Evolutionary conservation across 805 yeast species (phyloP).

Genomic region (Myxozyma lipomycoides): DNA sequence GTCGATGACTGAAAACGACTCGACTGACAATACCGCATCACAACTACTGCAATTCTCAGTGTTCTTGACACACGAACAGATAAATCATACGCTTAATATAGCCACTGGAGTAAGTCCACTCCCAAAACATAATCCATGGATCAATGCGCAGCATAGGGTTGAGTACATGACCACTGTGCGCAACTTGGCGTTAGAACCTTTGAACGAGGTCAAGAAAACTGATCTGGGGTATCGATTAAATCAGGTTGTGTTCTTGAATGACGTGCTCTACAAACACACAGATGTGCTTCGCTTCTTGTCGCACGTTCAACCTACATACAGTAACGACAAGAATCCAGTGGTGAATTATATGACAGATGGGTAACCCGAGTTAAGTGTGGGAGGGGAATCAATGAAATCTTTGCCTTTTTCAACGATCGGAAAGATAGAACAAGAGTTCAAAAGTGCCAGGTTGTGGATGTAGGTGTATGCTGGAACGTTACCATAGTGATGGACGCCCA

Average conservation of each 20-base stretch:
- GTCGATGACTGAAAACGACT: slow-evolving; percentile 23
- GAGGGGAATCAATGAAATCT: slow-evolving; percentile 12
- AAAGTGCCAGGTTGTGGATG: slow-evolving; percentile 11
- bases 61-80: slow-evolving; percentile 9
- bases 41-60: slow-evolving; percentile 12
- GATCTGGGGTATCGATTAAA: slow-evolving; percentile 8
- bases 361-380: slow-evolving; percentile 20
- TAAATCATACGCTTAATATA: slow-evolving; percentile 12
- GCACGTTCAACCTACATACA: slow-evolving; percentile 1
- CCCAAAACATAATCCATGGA: slow-evolving; percentile 21
- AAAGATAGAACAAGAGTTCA: slow-evolving; percentile 5
- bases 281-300: slow-evolving; percentile 16
- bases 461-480: slow-evolving; percentile 26
- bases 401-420: slow-evolving; percentile 7
- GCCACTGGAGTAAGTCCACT: slow-evolving; percentile 16
- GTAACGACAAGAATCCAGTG: slow-evolving; percentile 5
- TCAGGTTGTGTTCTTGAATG: slow-evolving; percentile 16
- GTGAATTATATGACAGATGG: slow-evolving; percentile 23
- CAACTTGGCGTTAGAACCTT: slow-evolving; percentile 18
- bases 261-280: slow-evolving; percentile 16
- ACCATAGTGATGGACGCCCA: slow-evolving; percentile 19
- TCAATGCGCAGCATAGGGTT: slow-evolving; percentile 13
- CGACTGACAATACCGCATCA: slow-evolving; percentile 18
- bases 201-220: slow-evolving; percentile 5
- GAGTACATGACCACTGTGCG: slow-evolving; percentile 22